Percentiles rank a stretch among this genome's conserved stretches.
Evolutionary conservation across 192 early-diverging fungal genomes (phyloP).

Genomic region (Radiomyces spectabilis): DNA sequence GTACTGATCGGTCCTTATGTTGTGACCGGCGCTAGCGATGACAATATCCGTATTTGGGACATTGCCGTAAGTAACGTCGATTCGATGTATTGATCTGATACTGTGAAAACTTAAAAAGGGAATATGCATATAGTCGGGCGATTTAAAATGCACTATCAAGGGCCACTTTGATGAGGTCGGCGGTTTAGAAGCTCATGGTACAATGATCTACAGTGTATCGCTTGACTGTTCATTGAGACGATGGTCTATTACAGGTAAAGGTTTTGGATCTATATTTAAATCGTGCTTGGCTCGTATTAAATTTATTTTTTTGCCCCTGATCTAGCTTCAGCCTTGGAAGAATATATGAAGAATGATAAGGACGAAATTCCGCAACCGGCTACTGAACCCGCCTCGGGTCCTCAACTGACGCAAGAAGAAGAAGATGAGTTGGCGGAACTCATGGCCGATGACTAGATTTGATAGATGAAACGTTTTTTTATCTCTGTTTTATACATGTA

Average conservation of each 20-base stretch:
- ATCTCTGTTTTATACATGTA: not conserved
- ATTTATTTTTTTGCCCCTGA: constrained; percentile 18
- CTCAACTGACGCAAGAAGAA: constrained; percentile 80
- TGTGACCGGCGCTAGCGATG: constrained; percentile 78
- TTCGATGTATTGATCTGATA: no score
- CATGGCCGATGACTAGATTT: constrained; percentile 66
- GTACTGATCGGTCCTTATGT: constrained; percentile 59
- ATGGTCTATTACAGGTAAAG: constrained; percentile 68
- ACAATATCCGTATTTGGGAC: constrained; percentile 83
- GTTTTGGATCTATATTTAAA: constrained; percentile 11
- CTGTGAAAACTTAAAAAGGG: not conserved
- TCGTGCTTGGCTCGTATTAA: constrained; percentile 5
- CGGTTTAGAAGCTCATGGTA: constrained; percentile 48
- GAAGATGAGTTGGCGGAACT: constrained; percentile 85
- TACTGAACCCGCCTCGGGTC: constrained; percentile 5
- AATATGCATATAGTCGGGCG: constrained; percentile 49
- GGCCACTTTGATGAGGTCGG: constrained; percentile 91
- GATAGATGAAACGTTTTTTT: no score
- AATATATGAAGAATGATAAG: constrained; percentile 7
- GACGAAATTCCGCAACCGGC: constrained; percentile 4
- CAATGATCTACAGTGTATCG: constrained; percentile 68
- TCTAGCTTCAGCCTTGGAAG: constrained; percentile 6
- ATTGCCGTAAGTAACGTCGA: constrained; percentile 68
- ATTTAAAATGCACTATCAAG: constrained; percentile 65
- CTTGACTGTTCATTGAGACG: constrained; percentile 80